A percentile compares a stretch with the other conserved stretches of the same genome.
These are phyloP conservation scores for Circinella umbellata DNA, from an alignment of 371 early-diverging fungal species.

Conservation along the genomic window DNA sequence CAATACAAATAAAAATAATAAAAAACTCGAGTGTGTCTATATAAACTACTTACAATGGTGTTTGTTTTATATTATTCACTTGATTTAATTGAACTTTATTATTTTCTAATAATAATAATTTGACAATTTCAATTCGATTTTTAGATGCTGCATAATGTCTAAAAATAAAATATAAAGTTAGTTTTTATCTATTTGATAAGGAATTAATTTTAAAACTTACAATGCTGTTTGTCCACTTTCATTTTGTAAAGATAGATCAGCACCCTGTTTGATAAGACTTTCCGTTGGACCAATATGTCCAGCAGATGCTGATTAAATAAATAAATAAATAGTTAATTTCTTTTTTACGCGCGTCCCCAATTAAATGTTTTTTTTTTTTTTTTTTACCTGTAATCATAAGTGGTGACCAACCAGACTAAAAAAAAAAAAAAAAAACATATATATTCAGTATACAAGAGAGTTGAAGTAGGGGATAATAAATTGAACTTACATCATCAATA, in stretches of 20 bases:
- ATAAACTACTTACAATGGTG: slow-evolving; percentile 50
- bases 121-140: slow-evolving; percentile 52
- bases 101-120: slow-evolving; percentile 45
- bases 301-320: too few species aligned
- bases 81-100: slow-evolving; percentile 50
- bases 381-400: slow-evolving; percentile 63
- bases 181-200: too few species aligned
- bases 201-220: slow-evolving; percentile 42
- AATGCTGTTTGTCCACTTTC: slow-evolving; percentile 59
- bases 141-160: slow-evolving; percentile 66
- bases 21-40: too few species aligned
- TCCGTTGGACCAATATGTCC: slow-evolving; percentile 52
- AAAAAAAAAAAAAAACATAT: neutral
- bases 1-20: slow-evolving; percentile 14
- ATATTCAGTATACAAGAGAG: too few species aligned
- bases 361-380: too few species aligned
- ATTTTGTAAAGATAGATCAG: slow-evolving; percentile 51
- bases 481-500: slow-evolving; percentile 52
- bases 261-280: slow-evolving; percentile 48
- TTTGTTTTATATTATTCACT: slow-evolving; percentile 53
- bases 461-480: too few species aligned
- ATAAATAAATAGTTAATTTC: too few species aligned
- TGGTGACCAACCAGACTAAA: slow-evolving; percentile 64
- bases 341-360: neutral
- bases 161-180: too few species aligned